phyloP scores from a whole-genome alignment of 2,329 filamentous ascomycete genomes.

The Cercospora sesami region DNA sequence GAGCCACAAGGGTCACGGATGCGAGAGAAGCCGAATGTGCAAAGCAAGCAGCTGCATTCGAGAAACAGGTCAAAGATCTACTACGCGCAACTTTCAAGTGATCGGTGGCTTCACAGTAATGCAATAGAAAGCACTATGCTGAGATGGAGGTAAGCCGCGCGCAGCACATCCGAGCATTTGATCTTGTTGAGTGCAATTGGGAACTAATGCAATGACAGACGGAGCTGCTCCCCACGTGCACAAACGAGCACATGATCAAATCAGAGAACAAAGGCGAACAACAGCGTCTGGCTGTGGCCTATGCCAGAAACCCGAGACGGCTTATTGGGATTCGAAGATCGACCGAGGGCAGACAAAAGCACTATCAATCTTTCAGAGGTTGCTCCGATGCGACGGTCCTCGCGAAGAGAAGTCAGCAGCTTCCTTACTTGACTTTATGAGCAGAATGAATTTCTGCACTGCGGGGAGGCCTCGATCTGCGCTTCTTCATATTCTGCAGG shows the following conservation, averaged over 20 bases:
- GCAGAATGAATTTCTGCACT: neutral
- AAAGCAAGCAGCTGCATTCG: neutral
- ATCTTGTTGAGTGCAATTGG: neutral
- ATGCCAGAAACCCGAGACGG: no score
- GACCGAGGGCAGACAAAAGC: no score
- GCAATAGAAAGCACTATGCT: neutral
- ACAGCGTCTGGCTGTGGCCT: no score
- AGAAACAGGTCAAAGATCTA: neutral
- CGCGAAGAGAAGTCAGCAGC: neutral
- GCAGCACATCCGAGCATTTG: neutral
- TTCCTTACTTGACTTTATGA: neutral
- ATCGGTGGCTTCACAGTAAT: neutral
- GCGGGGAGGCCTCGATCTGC: neutral
- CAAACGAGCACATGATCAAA: no score
- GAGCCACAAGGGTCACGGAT: no score
- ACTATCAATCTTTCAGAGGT: no score
- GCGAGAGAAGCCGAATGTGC: no score
- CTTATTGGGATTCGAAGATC: no score
- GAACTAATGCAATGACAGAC: no score
- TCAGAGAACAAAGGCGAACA: no score
- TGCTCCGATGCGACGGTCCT: neutral
- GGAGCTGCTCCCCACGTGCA: no score
- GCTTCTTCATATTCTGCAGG: neutral
- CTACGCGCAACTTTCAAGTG: neutral
- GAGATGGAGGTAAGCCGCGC: neutral